phyloP scores from a whole-genome alignment of 192 early-diverging fungal species.

The Rhizophagus sp. region DNA sequence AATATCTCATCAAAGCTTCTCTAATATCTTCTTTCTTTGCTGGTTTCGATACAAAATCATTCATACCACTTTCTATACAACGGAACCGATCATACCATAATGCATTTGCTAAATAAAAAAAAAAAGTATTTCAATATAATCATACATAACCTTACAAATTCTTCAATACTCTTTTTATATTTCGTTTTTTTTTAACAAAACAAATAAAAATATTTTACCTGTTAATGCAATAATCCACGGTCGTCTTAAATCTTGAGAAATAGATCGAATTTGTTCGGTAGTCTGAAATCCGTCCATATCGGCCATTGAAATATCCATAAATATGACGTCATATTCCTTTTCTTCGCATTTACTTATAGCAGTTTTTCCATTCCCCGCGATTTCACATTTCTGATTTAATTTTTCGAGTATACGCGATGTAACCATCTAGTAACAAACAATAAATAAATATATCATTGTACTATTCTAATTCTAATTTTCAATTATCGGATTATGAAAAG shows the following conservation, averaged over 20 bases:
- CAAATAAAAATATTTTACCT: not conserved
- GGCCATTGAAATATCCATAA: constrained; percentile 46
- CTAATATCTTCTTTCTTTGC: constrained; percentile 49
- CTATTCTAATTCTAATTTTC: no score
- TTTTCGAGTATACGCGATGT: constrained; percentile 11
- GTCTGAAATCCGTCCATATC: constrained; percentile 37
- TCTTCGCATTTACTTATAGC: constrained; percentile 14
- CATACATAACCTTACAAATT: no score
- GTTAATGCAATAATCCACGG: constrained; percentile 25
- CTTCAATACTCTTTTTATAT: not conserved
- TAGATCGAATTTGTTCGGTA: constrained; percentile 34
- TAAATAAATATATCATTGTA: not conserved
- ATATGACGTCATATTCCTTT: constrained; percentile 42
- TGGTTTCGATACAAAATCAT: constrained; percentile 52
- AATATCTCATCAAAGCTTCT: constrained; percentile 11
- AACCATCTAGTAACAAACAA: not conserved
- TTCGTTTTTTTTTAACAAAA: not conserved
- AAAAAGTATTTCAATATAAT: constrained; percentile 11
- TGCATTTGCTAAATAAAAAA: constrained; percentile 41
- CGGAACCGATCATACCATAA: constrained; percentile 40
- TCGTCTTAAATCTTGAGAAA: constrained; percentile 32
- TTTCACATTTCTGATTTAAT: constrained; percentile 16
- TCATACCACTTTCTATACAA: constrained; percentile 50
- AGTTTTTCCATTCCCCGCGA: not conserved
- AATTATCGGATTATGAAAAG: no score